Evolutionary conservation across 768 basidiomycete genomes (phyloP).

Genomic region (Galerina marginata): DNA sequence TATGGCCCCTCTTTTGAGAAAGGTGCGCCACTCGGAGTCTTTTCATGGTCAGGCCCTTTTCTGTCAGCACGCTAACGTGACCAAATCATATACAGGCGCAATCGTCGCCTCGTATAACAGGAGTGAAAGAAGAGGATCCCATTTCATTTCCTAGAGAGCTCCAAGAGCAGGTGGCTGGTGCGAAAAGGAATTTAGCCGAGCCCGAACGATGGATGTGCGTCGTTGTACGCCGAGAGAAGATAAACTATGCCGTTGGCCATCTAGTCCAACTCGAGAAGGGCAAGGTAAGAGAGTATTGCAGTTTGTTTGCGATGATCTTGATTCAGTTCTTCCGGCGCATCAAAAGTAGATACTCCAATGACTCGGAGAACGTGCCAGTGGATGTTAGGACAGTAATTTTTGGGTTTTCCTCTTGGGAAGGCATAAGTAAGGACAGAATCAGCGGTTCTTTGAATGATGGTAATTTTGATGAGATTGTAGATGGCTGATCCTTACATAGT

Average conservation of each 20-base stretch:
- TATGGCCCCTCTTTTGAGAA: constrained; percentile 21
- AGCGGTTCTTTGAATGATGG: no score
- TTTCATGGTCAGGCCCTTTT: background rate
- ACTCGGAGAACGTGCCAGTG: no score
- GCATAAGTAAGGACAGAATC: no score
- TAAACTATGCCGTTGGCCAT: constrained; percentile 32
- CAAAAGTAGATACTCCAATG: no score
- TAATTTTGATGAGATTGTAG: no score
- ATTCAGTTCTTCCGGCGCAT: background rate
- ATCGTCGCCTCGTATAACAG: constrained; percentile 28
- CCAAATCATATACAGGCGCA: constrained; percentile 21
- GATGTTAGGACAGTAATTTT: no score
- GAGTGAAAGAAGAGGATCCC: background rate
- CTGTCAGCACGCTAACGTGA: background rate
- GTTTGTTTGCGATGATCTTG: background rate
- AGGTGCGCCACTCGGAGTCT: constrained; percentile 19
- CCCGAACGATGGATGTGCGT: constrained; percentile 36
- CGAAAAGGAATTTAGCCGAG: constrained; percentile 5
- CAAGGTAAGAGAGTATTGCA: background rate
- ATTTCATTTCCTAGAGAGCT: constrained; percentile 18
- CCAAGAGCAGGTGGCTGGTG: constrained; percentile 18
- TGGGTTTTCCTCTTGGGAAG: no score
- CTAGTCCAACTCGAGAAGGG: constrained; percentile 29
- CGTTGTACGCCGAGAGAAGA: constrained; percentile 33
- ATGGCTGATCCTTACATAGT: no score